Percentiles rank a stretch among this genome's conserved stretches.
phyloP scores from a whole-genome alignment of 75 land plant species.

The Gnetum montanum region DNA sequence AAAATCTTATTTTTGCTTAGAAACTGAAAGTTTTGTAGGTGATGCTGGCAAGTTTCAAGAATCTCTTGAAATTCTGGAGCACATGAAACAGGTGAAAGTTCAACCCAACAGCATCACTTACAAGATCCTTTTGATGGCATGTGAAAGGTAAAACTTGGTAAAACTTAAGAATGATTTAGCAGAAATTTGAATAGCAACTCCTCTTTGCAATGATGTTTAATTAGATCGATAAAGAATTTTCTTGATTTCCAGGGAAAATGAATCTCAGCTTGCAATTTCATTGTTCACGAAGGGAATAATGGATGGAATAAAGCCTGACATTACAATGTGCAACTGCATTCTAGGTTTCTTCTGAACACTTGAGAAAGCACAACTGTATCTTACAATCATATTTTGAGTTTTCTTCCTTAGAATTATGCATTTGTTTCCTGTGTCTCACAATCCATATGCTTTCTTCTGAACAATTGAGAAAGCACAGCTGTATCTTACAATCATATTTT shows the following conservation, averaged over 20 bases:
- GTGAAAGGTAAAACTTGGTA: slow-evolving; percentile 91
- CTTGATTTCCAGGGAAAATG: slow-evolving; percentile 36
- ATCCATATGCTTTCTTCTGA: too few relatives aligned
- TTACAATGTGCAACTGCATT: slow-evolving; percentile 59
- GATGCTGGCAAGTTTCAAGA: slow-evolving; percentile 52
- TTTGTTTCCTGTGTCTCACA: too few relatives aligned
- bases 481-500: too few relatives aligned
- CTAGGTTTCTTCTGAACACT: slow-evolving; percentile 59
- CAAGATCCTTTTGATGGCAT: slow-evolving; percentile 54
- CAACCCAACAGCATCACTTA: slow-evolving; percentile 65
- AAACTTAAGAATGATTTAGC: neutral
- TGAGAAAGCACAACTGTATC: too few relatives aligned
- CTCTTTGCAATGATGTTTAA: too few relatives aligned
- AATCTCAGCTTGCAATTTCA: slow-evolving; percentile 50
- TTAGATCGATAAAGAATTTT: too few relatives aligned
- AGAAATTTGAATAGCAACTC: neutral
- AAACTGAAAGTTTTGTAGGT: too few relatives aligned
- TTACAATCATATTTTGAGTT: too few relatives aligned
- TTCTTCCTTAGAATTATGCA: too few relatives aligned
- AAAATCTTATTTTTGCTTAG: too few relatives aligned
- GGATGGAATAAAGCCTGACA: slow-evolving; percentile 55
- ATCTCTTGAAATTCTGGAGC: slow-evolving; percentile 50
- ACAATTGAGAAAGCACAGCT: too few relatives aligned
- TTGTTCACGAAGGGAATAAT: slow-evolving; percentile 44
- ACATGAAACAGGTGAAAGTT: slow-evolving; percentile 46